phyloP scores from a whole-genome alignment of 1,139 yeast genomes.

The Zygoascus hellenicus region DNA sequence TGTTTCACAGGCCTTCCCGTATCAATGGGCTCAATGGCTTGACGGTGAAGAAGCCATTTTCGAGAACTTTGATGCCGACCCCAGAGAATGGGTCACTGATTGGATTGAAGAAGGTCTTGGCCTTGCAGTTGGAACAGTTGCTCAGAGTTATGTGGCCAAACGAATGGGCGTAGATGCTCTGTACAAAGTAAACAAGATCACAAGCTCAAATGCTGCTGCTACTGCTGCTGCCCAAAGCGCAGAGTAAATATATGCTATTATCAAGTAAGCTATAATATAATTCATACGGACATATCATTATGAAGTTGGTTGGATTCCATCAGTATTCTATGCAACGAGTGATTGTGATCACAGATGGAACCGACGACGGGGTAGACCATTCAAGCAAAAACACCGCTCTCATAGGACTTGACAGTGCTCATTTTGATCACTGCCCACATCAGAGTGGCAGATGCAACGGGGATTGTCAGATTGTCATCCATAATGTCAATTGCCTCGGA shows the following conservation, averaged over 20 bases:
- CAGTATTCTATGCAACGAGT: no score
- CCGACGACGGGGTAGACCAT: no score
- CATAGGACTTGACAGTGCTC: slow-evolving; percentile 13
- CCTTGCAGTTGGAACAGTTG: slow-evolving; percentile 74
- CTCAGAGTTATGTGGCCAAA: slow-evolving; percentile 84
- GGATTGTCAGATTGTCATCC: slow-evolving; percentile 93
- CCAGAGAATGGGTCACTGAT: slow-evolving; percentile 90
- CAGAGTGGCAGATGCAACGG: slow-evolving; percentile 69
- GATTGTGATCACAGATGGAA: no score
- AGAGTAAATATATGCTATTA: no score
- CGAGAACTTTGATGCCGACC: slow-evolving; percentile 57
- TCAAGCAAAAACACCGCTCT: slow-evolving; percentile 17
- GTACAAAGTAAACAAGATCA: slow-evolving; percentile 12
- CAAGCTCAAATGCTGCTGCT: no score
- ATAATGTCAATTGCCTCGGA: slow-evolving; percentile 75
- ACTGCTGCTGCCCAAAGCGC: no score
- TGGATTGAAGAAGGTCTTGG: slow-evolving; percentile 86
- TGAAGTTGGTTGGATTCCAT: no score
- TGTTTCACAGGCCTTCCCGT: slow-evolving; percentile 85
- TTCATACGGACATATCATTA: no score
- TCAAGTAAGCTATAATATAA: no score
- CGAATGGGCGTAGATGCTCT: slow-evolving; percentile 63
- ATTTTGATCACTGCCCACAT: slow-evolving; percentile 32
- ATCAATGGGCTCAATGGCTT: slow-evolving; percentile 84
- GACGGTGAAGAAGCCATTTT: slow-evolving; percentile 35